Evolutionary conservation across 257 asterid species (phyloP).

Genomic region (Solanum pennellii): DNA sequence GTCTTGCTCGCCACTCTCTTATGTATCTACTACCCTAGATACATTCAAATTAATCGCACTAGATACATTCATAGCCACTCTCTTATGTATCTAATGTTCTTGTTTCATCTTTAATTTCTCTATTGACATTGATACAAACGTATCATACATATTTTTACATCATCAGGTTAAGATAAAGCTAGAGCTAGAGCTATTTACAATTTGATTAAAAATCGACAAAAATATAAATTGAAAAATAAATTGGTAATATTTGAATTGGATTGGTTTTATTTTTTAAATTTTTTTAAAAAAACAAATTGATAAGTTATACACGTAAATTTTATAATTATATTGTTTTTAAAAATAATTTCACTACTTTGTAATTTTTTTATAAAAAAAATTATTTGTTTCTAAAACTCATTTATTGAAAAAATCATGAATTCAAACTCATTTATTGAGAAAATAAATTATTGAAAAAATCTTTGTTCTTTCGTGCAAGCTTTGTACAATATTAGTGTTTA

Average conservation of each 20-base stretch:
- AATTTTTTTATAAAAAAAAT: background rate
- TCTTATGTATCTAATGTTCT: background rate
- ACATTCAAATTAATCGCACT: too few relatives aligned
- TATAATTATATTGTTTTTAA: too few relatives aligned
- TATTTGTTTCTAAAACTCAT: background rate
- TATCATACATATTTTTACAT: background rate
- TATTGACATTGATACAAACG: background rate
- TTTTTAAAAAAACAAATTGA: too few relatives aligned
- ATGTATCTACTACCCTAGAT: background rate
- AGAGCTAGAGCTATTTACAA: rapidly evolving
- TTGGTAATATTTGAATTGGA: background rate
- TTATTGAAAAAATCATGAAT: background rate
- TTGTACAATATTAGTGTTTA: background rate
- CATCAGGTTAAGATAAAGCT: background rate
- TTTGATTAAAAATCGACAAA: background rate
- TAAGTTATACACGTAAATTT: background rate
- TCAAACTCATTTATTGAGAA: background rate
- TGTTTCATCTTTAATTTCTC: background rate
- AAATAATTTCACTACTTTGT: background rate
- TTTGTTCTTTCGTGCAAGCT: background rate
- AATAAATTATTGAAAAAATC: background rate
- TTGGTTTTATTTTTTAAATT: too few relatives aligned
- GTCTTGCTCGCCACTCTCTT: too few relatives aligned
- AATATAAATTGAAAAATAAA: background rate
- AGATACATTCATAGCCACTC: too few relatives aligned